Evolutionary conservation across 306 rosid genomes (phyloP), one percentile per base, ranked within the genome.

Genomic region (Prosopis cineraria): DNA sequence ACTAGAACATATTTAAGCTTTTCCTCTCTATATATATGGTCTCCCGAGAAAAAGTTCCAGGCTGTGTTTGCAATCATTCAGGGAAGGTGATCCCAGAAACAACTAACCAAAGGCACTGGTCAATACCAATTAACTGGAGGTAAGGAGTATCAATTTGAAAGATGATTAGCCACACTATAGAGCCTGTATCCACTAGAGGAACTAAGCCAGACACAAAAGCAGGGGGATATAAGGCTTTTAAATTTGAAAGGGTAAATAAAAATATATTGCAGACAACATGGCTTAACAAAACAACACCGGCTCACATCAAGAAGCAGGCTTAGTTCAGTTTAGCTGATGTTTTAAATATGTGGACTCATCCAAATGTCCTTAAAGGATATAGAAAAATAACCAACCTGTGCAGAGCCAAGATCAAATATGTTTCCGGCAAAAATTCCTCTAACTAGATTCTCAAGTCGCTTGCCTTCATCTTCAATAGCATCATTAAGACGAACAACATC

Each of bases 391-490:
- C 79, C 30, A 70, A 93, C 98, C 90, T 93, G 88, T 10, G 95
- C 90, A 56, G 97, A 91, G 84, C 99, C 99, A 79, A 95, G 99
- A 83, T 95, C 98, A 84, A 95, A 95, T 75, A 95, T 85, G 78
- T 95, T 95, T 60, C 99, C 99, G 0, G 99, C 98, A 62, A 95
- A 93, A 71, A 95, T 86, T 72, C 99, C 98, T 82, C 93, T 86
- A 53, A 92, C 82, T 47, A 95, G 84, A 93, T 78, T 95, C 83
- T 95, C 98, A 5, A 93, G 65, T 16, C 97, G 93, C 84, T 91
- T 87, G 70, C 82, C 86, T 87, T 87, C 96, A 48, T 95, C 98
- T 87, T 91, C 96, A 82, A 95, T 88, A 50, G 88, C 92, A 82
- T 93, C 98, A 78, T 81, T 95, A 68, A 88, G 90, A 25, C 13